Base-by-base conservation (phyloP, 345 rosid species). In the Aegle marmelos region DNA sequence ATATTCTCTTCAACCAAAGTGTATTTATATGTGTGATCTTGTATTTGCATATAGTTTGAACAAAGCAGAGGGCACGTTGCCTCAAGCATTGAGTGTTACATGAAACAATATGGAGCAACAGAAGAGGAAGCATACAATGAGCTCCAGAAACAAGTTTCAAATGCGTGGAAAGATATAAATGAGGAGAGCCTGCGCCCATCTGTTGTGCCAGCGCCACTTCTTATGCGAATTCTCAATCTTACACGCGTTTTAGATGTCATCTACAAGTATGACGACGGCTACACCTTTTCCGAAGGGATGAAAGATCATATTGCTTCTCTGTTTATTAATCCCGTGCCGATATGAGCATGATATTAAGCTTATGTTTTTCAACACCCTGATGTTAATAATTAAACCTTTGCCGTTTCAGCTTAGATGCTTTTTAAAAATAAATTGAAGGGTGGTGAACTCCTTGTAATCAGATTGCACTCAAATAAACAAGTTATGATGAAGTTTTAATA, bases 101-200 rank as follows among this genome's bases (percentile, higher is more conserved):
- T 80, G 83, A 81, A 72, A 27, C 78, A 86, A 45, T 31, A 87
- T n/a, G 65, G 65, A 0, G 79, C 57, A 5, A 19, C 70, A 3
- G 76, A 64, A 13, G 54, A 84, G 10, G 86, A 72, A 31, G 78
- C 86, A 6, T 24, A 63, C 4, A 21, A 68, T 3, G 78, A 73
- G 31, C 6, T 88, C 0, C 14, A 3, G 7, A 71, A 56, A 6
- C 65, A 13, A 59, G 36, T 83, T 2, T 3, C 9, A 13, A 13
- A 70, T 75, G 87, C 85, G n/a, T 82, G 87, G 87, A 84, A 79
- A 37, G 87, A 88, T 31, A 62, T 84, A 3, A 86, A 86, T 19
- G 82, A 77, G 14, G 87, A 68, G 31, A 65, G 36, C 21, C 33
- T 86, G 1, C 10, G 19, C 5, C 84, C 84, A 24, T 77, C 77